These are phyloP conservation scores for Apophysomyces trapeziformis DNA, from an alignment of 371 early-diverging fungal species.

Conservation along the genomic window DNA sequence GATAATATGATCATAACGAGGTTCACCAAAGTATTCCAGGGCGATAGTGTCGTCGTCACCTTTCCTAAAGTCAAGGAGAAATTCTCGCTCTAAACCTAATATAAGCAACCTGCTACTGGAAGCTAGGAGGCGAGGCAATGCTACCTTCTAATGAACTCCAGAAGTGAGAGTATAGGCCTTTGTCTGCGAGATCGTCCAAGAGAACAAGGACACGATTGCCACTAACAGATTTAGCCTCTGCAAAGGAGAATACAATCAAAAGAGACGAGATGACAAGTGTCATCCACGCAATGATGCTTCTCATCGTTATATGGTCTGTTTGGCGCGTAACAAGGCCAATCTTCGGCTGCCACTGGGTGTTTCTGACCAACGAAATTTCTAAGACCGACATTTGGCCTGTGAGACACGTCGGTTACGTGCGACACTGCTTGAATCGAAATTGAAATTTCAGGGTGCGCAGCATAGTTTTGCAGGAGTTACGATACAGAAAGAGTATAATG, in stretches of 20 bases:
- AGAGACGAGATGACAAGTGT: slow-evolving; percentile 4
- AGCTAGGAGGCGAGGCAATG: no score
- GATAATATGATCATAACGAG: slow-evolving; percentile 71
- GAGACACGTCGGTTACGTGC: neutral
- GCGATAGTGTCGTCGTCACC: slow-evolving; percentile 29
- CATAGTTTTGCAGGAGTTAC: no score
- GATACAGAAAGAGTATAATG: no score
- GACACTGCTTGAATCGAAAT: neutral
- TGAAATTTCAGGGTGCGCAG: no score
- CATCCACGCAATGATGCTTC: slow-evolving; percentile 9
- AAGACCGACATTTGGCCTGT: neutral
- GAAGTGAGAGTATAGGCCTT: slow-evolving; percentile 59
- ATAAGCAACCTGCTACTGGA: neutral
- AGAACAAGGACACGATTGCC: slow-evolving; percentile 78
- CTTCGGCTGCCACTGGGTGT: neutral
- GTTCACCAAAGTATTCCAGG: slow-evolving; percentile 54
- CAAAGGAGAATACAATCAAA: slow-evolving; percentile 25
- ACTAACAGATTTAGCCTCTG: slow-evolving; percentile 60
- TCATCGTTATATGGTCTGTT: slow-evolving; percentile 5
- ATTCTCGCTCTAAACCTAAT: slow-evolving; percentile 63
- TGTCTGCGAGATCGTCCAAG: slow-evolving; percentile 64
- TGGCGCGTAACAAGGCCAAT: neutral
- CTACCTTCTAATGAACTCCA: slow-evolving; percentile 70
- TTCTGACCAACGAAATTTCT: neutral
- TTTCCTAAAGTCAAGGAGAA: slow-evolving; percentile 55